These are phyloP conservation scores for Cadophora sp. DNA, from an alignment of 2,329 filamentous ascomycete species.

Conservation along the genomic window DNA sequence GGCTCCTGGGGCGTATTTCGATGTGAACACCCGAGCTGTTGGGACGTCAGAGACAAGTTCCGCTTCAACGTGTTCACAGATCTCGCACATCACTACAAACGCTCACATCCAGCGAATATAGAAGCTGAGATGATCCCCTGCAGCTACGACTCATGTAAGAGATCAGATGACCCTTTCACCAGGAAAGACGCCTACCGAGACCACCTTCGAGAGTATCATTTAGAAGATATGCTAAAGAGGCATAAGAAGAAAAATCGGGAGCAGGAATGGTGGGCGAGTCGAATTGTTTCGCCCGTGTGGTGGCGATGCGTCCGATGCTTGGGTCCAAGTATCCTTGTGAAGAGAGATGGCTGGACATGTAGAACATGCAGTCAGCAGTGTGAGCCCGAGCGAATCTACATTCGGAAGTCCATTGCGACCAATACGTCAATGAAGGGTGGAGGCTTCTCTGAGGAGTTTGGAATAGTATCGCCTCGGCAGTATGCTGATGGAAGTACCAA, in stretches of 20 bases:
- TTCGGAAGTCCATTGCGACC: neutral
- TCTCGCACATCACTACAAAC: slow-evolving; percentile 42
- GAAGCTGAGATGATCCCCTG: slow-evolving; percentile 38
- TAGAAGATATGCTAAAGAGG: slow-evolving; percentile 41
- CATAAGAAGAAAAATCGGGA: slow-evolving; percentile 23
- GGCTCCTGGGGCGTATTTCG: slow-evolving; percentile 16
- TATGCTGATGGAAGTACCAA: neutral
- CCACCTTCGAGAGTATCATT: slow-evolving; percentile 53
- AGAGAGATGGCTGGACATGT: slow-evolving; percentile 22
- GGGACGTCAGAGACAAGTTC: slow-evolving; percentile 25
- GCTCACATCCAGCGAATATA: slow-evolving; percentile 35
- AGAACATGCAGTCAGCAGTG: slow-evolving; percentile 14
- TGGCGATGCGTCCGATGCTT: slow-evolving; percentile 34
- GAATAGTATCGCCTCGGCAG: neutral
- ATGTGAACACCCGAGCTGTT: slow-evolving; percentile 25
- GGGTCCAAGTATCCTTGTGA: neutral
- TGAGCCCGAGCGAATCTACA: slow-evolving; percentile 11
- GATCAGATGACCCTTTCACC: slow-evolving; percentile 47
- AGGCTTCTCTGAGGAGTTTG: neutral
- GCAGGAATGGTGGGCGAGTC: slow-evolving; percentile 21
- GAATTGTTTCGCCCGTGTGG: slow-evolving; percentile 23
- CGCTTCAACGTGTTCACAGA: slow-evolving; percentile 36
- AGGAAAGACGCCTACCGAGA: slow-evolving; percentile 54
- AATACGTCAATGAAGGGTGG: neutral
- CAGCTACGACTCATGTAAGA: slow-evolving; percentile 37